Base-by-base conservation (phyloP, 768 basidiomycete genomes). In the Agaricus sinodeliciosus region DNA sequence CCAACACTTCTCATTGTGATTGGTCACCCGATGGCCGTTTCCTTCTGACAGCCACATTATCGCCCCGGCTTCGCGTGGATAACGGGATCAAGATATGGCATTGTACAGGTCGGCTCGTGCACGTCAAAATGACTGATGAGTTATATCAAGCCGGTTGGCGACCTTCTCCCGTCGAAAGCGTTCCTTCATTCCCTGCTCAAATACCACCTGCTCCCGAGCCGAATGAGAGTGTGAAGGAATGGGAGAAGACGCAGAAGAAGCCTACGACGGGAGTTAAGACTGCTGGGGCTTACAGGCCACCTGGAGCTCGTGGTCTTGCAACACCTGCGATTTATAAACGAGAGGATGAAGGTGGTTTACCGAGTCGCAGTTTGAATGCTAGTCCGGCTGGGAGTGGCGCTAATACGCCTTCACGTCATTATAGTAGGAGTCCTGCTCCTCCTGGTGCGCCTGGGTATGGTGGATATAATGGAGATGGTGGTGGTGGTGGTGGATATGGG, bases 71-170 rank as follows among this genome's bases (percentile, higher is more conserved):
- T 45, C 84, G 96, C 36, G 96, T 99, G 55, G 96, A 99, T 72
- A 98, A 98, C 60, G 94, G 94, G 1, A 83, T 98, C 67, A 96
- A 94, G 72, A 77, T 99, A 55, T 97, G 87, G 89, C 94, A 95
- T 66, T 94, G 90, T 66, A 78, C 84, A 0, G 94, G 96, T 8
- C 77, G 83, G 1, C 79, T 98, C n/a, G 64, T 96, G 49, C 92
- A 97, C 57, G 72, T 88, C 16, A 91, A 96, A 65, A 62, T 73
- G 43, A 69, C 82, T 49, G 92, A 96, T 3, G 95, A 98, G 65
- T 78, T 96, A 12, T 98, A 97, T 67, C 93, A 96, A 69, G 77
- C 81, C 0, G 73, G 80, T 0, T 95, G 93, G 94, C 74, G 89
- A 28, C 92, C 92, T 8, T 79, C 75, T 0, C 79, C 79, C 18